phyloP scores from a whole-genome alignment of 1,284 basidiomycete species.

The Leccinum griseonigrum region DNA sequence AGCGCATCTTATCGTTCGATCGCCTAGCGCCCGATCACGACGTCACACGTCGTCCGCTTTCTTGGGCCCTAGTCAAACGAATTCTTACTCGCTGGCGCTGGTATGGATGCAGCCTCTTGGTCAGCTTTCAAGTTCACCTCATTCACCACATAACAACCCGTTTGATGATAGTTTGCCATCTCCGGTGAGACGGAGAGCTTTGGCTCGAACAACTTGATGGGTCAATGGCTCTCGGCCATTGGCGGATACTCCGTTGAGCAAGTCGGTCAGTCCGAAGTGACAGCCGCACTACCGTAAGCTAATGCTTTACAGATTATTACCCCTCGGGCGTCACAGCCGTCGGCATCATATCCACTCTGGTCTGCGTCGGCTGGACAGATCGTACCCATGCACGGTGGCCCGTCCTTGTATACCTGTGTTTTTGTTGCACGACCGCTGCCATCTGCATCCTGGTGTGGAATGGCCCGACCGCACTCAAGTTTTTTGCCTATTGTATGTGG shows the following conservation, averaged over 20 bases:
- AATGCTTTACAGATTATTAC: conserved; percentile 49
- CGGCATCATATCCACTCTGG: conserved; percentile 58
- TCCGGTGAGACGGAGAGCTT: conserved; percentile 70
- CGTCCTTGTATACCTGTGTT: conserved; percentile 62
- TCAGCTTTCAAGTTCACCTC: conserved; percentile 28
- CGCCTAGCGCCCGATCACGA: conserved; percentile 43
- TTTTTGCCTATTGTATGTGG: conserved; percentile 64
- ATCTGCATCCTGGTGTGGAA: conserved; percentile 59
- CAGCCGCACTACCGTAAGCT: not conserved
- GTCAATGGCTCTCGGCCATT: conserved; percentile 67
- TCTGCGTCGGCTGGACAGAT: conserved; percentile 65
- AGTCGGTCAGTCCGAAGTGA: conserved; percentile 39
- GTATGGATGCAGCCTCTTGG: conserved; percentile 64
- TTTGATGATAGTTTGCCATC: conserved; percentile 48
- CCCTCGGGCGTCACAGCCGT: conserved; percentile 66
- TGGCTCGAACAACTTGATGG: conserved; percentile 74
- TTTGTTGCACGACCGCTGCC: conserved; percentile 50
- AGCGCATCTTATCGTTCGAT: conserved; percentile 49
- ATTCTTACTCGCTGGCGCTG: conserved; percentile 66
- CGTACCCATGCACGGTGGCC: conserved; percentile 55
- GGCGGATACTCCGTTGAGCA: conserved; percentile 62
- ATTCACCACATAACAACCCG: not conserved
- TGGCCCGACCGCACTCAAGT: conserved; percentile 55
- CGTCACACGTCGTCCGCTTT: conserved; percentile 42
- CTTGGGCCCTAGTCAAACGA: conserved; percentile 48